Base-by-base conservation (phyloP, 768 basidiomycete species). In the Tulasnella sp. region DNA sequence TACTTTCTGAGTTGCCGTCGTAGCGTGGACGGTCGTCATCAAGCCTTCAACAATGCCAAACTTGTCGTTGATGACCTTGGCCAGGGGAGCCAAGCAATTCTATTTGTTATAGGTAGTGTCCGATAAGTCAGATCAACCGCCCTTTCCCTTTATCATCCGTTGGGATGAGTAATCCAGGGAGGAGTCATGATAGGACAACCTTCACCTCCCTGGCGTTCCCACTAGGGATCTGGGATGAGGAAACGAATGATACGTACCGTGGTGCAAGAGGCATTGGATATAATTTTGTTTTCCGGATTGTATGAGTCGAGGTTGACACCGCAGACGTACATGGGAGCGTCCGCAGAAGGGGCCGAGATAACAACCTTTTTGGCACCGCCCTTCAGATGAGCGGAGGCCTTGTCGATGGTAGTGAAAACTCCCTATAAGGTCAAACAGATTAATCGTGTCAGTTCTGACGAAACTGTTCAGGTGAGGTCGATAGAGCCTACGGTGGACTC, bases 291-390 rank as follows among this genome's bases (percentile, higher is more conserved):
- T 85, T 93, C 92, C 83, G 96, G 86, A 86, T 98, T 92, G 87
- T 99, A 99, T 56, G 88, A 82, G 81, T 98, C 96, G 82, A 98
- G 91, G 89, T 99, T 99, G 87, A 99, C 97, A 89, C 94, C 96
- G 83, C 89, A 90, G 76, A 97, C 95, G 86, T 91, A 96, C 95
- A 97, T 97, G 83, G 95, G 95, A 8, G 96, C 95, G 85, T 97
- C 95, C 42, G 95, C 90, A n/a, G 97, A 99, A 82, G 97, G 97
- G 72, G 97, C 97, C 82, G 97, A 97, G 90, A 99, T 99, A 88
- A 99, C 89, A 85, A 99, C 97, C 90, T 98, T 99, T 92, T 99
- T 98, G 85, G 97, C 97, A 86, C 97, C 97, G 83, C 97, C 97
- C 88, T 97, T 96, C 87, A 99, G 88, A 88, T 99, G 97, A 82